Evolutionary conservation across 1,284 basidiomycete species (phyloP), one percentile per base, ranked within the genome.

Genomic region (Leccinum pseudoinsigne): DNA sequence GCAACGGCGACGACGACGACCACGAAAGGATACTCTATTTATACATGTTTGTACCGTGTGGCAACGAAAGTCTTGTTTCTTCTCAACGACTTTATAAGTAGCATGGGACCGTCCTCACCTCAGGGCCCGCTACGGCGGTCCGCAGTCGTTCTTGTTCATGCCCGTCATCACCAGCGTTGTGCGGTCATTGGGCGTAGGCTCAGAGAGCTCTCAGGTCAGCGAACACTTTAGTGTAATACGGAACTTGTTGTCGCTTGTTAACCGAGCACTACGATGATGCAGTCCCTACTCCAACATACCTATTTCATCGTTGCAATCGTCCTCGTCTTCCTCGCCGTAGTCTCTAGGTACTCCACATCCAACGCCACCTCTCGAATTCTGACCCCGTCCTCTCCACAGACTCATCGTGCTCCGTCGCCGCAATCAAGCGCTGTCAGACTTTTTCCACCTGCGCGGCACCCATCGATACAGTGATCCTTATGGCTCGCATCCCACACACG

Each of bases 1-100:
- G 68, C 65, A 70, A 74, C 63, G 74, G 66, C 65, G 74, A 75
- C 64, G 74, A 75, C 64, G 74, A 71, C 63, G 72, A 51, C 50
- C 23, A 16, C 40, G 42, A 45, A 45, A n/a, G 40, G 60, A 18
- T 62, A 59, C 59, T 28, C 14, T 71, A 40, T 69, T 68, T 69
- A 62, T 61, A 3, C 11, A 10, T 72, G 34, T 74, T 64, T 74
- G 56, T 3, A 9, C 36, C 10, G 0, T 51, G 71, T 73, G 74
- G 69, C 71, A 26, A 21, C 9, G 2, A 40, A 40, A 40, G 40
- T 40, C 14, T 38, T 38, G 40, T 16, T 40, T 12, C 36, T 36
- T 38, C 40, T 16, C 40, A 16, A 40, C 16, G 42, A 45, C 5
- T 45, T 45, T 45, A 45, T 45, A 31, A 31, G 31, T 31, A 45